Evolutionary conservation across 495 filamentous ascomycete species (phyloP).

Genomic region (Baudoinia panamericana): DNA sequence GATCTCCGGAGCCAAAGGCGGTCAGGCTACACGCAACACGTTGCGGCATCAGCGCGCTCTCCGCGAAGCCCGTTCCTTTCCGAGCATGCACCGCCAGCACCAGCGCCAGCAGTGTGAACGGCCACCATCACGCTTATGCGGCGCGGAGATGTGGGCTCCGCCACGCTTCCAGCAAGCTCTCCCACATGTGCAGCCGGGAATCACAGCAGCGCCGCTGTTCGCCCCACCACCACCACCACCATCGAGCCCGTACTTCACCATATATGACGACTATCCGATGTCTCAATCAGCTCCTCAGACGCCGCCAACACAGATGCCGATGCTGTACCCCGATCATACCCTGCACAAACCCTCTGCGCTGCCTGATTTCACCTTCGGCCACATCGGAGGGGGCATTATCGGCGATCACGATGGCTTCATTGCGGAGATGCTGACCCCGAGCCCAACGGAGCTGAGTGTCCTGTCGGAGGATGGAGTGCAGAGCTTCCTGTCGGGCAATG

Average conservation of each 20-base stretch:
- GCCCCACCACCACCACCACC: background rate
- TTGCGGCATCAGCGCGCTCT: constrained; percentile 16
- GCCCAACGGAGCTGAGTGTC: constrained; percentile 10
- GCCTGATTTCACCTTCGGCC: constrained; percentile 2
- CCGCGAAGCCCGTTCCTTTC: constrained; percentile 7
- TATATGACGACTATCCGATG: background rate
- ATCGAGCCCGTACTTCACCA: constrained; percentile 12
- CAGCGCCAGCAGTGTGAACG: constrained; percentile 3
- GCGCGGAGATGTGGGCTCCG: too few species aligned
- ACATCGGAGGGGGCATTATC: constrained; percentile 8
- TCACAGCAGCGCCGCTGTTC: background rate
- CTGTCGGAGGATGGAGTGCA: constrained; percentile 12
- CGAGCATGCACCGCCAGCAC: constrained; percentile 2
- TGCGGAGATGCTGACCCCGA: constrained; percentile 14
- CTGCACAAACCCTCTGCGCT: constrained; percentile 1
- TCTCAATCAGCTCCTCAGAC: constrained; percentile 2
- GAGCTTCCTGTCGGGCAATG: constrained; percentile 2
- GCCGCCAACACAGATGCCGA: background rate
- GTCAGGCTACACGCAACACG: constrained; percentile 35
- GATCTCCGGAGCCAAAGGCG: constrained; percentile 43
- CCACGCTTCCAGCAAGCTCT: background rate
- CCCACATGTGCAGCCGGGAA: background rate
- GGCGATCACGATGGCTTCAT: constrained; percentile 6
- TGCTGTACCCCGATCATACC: constrained; percentile 1
- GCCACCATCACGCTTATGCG: too few species aligned